Evolutionary conservation across 1,139 yeast species (phyloP), one percentile per base, ranked within the genome.

Genomic region (Magnusiomyces sp.): DNA sequence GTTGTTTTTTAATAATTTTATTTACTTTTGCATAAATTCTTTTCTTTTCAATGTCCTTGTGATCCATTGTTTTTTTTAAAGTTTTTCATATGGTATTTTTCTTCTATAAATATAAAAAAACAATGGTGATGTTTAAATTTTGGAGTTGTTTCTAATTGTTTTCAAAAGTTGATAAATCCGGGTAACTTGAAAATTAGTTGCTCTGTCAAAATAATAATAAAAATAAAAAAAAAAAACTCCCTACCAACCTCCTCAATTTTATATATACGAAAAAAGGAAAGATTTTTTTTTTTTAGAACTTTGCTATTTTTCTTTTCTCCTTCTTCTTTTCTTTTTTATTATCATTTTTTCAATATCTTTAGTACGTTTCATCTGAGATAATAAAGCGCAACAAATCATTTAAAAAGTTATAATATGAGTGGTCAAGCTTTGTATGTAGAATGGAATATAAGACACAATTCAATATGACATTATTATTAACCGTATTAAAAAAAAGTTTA

Each of bases 401-500:
- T 31, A 9, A 31, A 31, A 31, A 31, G 9, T 13, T n/a, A n/a
- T n/a, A 31, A 31, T 13, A 31, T 31, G 34, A 31, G 9, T 13
- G 34, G 34, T 31, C 10, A 31, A 31, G 11, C 34, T 31, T 31
- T 9, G 34, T 31, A 31, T 31, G 34, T 31, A 9, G 9, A 13
- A 9, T 31, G 13, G 34, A 9, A 31, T 9, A 9, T 31, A 13
- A 31, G 13, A 31, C 10, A 9, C 34, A 31, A 9, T 31, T 31
- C 10, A 31, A 9, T 31, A 9, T 9, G 13, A 9, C 34, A 31
- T 9, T 9, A 9, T 9, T 13, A 31, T 9, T 9, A 9, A 9
- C 34, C 10, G 11, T 31, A 31, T 9, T 13, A 31, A 31, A 31
- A 31, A 9, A 36, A 6, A 59, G 63, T 59, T 50, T 62, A 16